Conservation (phyloP, 495 filamentous ascomycete species). For the Chlorociboria aeruginascens region DNA sequence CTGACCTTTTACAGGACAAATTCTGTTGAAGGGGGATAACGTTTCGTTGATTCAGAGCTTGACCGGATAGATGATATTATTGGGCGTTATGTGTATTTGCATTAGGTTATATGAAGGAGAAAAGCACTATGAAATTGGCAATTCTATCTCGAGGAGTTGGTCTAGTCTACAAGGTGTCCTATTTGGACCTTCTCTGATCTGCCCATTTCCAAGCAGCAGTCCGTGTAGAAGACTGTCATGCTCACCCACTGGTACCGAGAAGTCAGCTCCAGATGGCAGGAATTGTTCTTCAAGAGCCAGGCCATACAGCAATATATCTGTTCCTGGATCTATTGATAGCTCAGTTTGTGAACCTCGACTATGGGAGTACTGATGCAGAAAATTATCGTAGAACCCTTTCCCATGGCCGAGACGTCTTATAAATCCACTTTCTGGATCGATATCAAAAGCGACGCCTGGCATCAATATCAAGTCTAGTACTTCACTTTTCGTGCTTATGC, state of each 20-base stretch:
- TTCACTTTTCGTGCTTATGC: slow-evolving; percentile 28
- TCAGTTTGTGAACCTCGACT: slow-evolving; percentile 28
- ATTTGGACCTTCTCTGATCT: slow-evolving; percentile 14
- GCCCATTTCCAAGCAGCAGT: slow-evolving; percentile 20
- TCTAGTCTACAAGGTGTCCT: not conserved
- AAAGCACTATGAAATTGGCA: slow-evolving; percentile 4
- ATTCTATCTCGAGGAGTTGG: too few species aligned
- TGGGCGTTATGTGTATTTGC: slow-evolving; percentile 13
- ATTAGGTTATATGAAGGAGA: slow-evolving; percentile 3
- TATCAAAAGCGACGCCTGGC: slow-evolving; percentile 90
- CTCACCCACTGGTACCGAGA: slow-evolving; percentile 46
- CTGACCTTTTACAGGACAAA: slow-evolving; percentile 60
- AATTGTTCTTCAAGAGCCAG: slow-evolving; percentile 83
- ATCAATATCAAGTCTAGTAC: slow-evolving; percentile 78
- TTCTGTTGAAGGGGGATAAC: slow-evolving; percentile 94
- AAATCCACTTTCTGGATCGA: slow-evolving; percentile 27
- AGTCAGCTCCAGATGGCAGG: slow-evolving; percentile 40
- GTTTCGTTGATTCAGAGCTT: slow-evolving; percentile 86
- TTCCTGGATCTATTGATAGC: slow-evolving; percentile 28
- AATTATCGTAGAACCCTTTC: slow-evolving; percentile 94
- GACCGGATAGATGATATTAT: slow-evolving; percentile 28
- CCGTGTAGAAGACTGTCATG: slow-evolving; percentile 19
- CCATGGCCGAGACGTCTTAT: slow-evolving; percentile 82
- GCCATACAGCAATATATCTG: slow-evolving; percentile 55
- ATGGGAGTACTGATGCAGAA: slow-evolving; percentile 58